Conservation (phyloP, 73 alveolate species). For the Paraurostyla sp. region DNA sequence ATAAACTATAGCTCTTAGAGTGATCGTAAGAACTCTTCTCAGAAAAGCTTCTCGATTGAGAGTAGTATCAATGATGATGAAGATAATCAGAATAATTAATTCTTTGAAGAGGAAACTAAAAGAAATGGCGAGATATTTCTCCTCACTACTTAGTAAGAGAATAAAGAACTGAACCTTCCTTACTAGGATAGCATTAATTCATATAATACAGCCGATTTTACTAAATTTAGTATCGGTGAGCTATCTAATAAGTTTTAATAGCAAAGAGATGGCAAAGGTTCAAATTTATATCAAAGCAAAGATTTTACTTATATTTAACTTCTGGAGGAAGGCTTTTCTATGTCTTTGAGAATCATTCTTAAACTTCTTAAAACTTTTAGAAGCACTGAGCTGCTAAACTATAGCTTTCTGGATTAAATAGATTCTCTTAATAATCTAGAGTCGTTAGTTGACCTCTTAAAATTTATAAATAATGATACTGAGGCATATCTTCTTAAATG, state of each 20-base stretch:
- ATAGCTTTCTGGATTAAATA: slow-evolving; percentile 44
- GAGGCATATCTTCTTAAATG: slow-evolving; percentile 31
- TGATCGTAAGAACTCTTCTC: too few species aligned
- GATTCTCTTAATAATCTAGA: background rate
- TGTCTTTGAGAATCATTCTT: slow-evolving; percentile 8
- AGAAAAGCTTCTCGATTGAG: slow-evolving; percentile 24
- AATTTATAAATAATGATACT: slow-evolving; percentile 35
- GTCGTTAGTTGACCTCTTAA: background rate
- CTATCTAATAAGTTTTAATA: background rate
- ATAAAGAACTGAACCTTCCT: background rate
- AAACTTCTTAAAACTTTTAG: background rate
- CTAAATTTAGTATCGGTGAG: slow-evolving; percentile 50
- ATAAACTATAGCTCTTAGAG: too few species aligned
- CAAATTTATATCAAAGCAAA: too few species aligned
- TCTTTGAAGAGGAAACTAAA: background rate
- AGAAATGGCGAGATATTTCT: slow-evolving; percentile 14
- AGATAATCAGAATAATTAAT: background rate
- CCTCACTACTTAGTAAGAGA: background rate
- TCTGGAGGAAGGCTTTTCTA: slow-evolving; percentile 31
- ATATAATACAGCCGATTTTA: slow-evolving; percentile 51
- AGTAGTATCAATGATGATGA: slow-evolving; percentile 21
- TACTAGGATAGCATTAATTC: slow-evolving; percentile 47
- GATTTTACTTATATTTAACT: background rate
- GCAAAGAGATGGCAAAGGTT: background rate
- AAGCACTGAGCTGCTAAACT: slow-evolving; percentile 17